phyloP scores from a whole-genome alignment of 176 grass and related monocot genomes.

The Otatea glauca region DNA sequence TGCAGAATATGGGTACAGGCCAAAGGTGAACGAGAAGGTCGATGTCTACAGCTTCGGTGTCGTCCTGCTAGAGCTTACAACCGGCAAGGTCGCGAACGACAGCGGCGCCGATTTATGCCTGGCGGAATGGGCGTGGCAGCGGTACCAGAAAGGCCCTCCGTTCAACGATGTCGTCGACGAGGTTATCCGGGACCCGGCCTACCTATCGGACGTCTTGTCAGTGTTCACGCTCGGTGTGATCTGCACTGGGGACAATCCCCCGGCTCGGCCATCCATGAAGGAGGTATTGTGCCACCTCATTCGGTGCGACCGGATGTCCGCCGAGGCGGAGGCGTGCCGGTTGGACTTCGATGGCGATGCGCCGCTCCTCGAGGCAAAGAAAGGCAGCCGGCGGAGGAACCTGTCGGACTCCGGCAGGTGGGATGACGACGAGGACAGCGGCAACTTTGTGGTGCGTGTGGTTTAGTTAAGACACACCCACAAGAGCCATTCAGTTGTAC shows the following conservation, averaged over 20 bases:
- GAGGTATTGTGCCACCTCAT: constrained; percentile 58
- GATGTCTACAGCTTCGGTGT: constrained; percentile 94
- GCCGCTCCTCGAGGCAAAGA: constrained; percentile 44
- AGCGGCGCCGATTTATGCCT: constrained; percentile 56
- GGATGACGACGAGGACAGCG: constrained; percentile 41
- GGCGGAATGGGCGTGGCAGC: constrained; percentile 79
- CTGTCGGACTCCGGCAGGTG: constrained; percentile 37
- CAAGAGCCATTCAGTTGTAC: neutral
- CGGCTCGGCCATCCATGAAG: constrained; percentile 68
- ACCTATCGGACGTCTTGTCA: constrained; percentile 41
- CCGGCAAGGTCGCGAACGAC: constrained; percentile 55
- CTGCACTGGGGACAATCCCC: constrained; percentile 64
- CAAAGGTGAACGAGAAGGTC: constrained; percentile 77
- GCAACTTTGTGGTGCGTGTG: constrained; percentile 50
- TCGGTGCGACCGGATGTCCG: constrained; percentile 34
- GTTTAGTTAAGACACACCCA: constrained; percentile 9
- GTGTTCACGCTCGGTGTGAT: constrained; percentile 72
- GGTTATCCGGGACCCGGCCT: constrained; percentile 39
- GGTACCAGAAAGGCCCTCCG: constrained; percentile 46
- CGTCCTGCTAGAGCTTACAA: constrained; percentile 76
- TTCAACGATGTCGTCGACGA: constrained; percentile 56
- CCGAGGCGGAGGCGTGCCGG: constrained; percentile 32
- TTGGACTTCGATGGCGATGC: neutral
- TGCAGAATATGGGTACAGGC: constrained; percentile 67
- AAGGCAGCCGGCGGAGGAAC: constrained; percentile 39